Evolutionary conservation across 129 eudicot species (phyloP), one percentile per base, ranked within the genome.

Genomic region (Apium graveolens): DNA sequence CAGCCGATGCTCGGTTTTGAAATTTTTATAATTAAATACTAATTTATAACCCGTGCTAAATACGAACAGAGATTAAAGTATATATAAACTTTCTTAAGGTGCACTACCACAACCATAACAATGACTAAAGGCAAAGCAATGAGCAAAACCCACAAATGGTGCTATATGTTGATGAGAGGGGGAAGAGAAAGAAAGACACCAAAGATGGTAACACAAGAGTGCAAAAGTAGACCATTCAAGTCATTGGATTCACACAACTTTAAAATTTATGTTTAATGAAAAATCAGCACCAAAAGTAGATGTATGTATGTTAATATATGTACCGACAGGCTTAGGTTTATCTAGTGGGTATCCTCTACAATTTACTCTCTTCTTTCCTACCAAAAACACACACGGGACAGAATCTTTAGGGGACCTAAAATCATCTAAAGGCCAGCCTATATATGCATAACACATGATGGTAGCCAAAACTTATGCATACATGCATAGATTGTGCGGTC

Each of bases 371-470:
- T 37, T 11, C 43, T 62, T 51, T 34, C 66, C 44, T 49, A 29
- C 68, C 45, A 45, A 34, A 75, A 35, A 31, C 57, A 34, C 68
- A 75, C 63, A 74, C 21, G 45, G 32, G 68, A 75, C 68, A 75
- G 78, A 75, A 75, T 75, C 68, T 75, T 34, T 31, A 32, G 69
- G 69, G 65, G 78, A 9, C 39, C 77, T 74, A 74, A 74, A 43
- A 74, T 74, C 49, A 74, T 74, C n/a, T 44, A 27, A 27, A n/a
- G 60, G 60, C 77, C 77, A 74, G 38, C 77, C 76, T 38, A 72
- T 70, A 14, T 18, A 70, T 66, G 31, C 72, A 35, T 2, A 8
- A 29, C 45, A 21, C 24, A 42, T 42, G 76, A 43, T 43, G 57
- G 1, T 7, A 5, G 12, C 0, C 13, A 7, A 4, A 4, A 42